These are phyloP conservation scores for Tylopilus intermedius DNA, from an alignment of 768 basidiomycete genomes.

Conservation along the genomic window DNA sequence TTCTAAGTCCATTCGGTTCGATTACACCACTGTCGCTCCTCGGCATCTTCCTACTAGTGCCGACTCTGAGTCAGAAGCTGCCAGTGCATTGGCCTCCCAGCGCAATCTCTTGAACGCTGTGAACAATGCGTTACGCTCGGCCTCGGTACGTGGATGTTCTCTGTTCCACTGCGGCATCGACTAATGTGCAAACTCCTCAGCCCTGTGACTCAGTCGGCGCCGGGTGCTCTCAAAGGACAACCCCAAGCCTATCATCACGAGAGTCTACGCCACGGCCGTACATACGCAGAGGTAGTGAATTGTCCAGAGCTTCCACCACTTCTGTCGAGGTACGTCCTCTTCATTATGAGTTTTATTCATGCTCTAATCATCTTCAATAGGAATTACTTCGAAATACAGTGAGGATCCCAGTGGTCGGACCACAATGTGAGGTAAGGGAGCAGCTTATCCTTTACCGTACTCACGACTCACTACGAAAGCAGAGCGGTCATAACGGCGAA, in stretches of 20 bases:
- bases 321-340: neutral
- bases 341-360: neutral
- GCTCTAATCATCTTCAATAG: neutral
- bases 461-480: neutral
- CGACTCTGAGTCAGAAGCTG: neutral
- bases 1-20: neutral
- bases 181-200: neutral
- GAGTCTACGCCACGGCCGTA: neutral
- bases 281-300: neutral
- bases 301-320: neutral
- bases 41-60: neutral
- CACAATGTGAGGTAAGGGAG: neutral
- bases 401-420: too few relatives aligned
- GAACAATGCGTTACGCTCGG: neutral
- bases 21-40: neutral
- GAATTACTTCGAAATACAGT: neutral
- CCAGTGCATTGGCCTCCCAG: neutral
- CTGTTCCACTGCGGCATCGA: neutral
- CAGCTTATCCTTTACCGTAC: neutral
- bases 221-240: too few relatives aligned
- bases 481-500: neutral
- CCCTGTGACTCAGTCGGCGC: neutral
- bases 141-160: neutral
- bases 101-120: neutral
- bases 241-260: neutral